Base-by-base conservation (phyloP, 345 rosid species). In the Leavenworthia alabamica region DNA sequence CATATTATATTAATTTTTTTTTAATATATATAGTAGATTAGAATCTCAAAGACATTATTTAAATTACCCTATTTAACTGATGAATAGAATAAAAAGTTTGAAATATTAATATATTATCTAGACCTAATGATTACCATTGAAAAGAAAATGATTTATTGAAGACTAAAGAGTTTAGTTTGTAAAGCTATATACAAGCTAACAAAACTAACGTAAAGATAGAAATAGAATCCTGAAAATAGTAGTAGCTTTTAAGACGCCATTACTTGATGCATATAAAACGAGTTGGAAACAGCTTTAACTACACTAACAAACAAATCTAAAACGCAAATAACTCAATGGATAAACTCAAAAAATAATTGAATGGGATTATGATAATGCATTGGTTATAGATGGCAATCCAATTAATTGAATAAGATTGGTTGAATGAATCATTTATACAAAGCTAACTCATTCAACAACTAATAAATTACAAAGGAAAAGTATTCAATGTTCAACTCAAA, bases 231-330 rank as follows among this genome's bases (percentile, higher is more conserved):
- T 13, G 27, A 19, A 59, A 68, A 12, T 42, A 12, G 60, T 33
- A 16, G 47, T 50, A 51, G 50, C 45, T 60, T 41, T 32, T 16
- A 32, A 5, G 22, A 23, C 42, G 44, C 72, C 31, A 23, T 43
- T 43, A 56, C 43, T 62, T 45, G 29, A 20, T 70, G 52, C 15
- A 17, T 62, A 15, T 55, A 31, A 39, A 23, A 55, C 52, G 36
- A 55, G 69, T 27, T 47, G 50, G 32, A 2, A 70, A 62, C 51
- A 62, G 64, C 64, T 62, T 62, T 62, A 27, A 53, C 57, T 8
- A 9, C 24, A 24, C 47, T 43, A 68, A 7, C n/a, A 33, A 24
- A 52, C 36, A 51, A 67, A 19, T n/a, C 1, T 42, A 41, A 23
- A 52, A 50, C 5, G 23, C 33, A 52, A 60, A 43, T 17, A 17